Conservation (phyloP, 1,284 basidiomycete genomes). For the Neonothopanus nambi region DNA sequence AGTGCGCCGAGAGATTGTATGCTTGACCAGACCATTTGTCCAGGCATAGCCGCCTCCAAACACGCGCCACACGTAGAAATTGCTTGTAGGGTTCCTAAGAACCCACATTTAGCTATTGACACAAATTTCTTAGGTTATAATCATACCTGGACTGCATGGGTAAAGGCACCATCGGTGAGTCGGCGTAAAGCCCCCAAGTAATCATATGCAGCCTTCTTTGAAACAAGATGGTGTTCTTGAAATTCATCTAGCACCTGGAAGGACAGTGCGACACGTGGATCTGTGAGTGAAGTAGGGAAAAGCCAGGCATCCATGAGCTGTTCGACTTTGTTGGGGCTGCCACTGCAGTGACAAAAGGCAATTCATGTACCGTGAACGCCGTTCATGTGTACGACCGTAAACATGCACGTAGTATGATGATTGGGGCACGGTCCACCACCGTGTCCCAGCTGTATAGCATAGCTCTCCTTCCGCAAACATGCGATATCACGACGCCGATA, state of each 20-base stretch:
- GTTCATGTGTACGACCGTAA: conserved; percentile 24
- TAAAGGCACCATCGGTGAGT: too few relatives aligned
- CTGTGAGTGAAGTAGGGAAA: conserved; percentile 28
- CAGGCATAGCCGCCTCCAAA: conserved; percentile 23
- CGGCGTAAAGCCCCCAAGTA: too few relatives aligned
- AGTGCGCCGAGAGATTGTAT: conserved; percentile 23
- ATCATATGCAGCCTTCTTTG: too few relatives aligned
- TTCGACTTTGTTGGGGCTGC: neutral
- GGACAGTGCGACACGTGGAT: conserved; percentile 27
- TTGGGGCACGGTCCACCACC: conserved; percentile 19
- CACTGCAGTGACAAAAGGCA: conserved; percentile 21
- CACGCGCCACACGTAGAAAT: conserved; percentile 24
- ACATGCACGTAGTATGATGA: neutral
- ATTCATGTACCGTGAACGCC: conserved; percentile 21
- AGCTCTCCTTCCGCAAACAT: conserved; percentile 5
- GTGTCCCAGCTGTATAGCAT: conserved; percentile 25
- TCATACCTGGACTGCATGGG: too few relatives aligned
- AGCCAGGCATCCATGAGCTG: conserved; percentile 28
- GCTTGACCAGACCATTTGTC: conserved; percentile 25
- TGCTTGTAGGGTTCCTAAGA: conserved; percentile 22
- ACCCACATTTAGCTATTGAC: neutral
- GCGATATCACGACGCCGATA: conserved; percentile 24
- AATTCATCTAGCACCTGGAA: too few relatives aligned
- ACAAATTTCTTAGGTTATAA: conserved; percentile 28
- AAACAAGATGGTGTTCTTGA: too few relatives aligned